These are phyloP conservation scores for Botrytis aclada DNA, from an alignment of 2,329 filamentous ascomycete species.

Conservation along the genomic window DNA sequence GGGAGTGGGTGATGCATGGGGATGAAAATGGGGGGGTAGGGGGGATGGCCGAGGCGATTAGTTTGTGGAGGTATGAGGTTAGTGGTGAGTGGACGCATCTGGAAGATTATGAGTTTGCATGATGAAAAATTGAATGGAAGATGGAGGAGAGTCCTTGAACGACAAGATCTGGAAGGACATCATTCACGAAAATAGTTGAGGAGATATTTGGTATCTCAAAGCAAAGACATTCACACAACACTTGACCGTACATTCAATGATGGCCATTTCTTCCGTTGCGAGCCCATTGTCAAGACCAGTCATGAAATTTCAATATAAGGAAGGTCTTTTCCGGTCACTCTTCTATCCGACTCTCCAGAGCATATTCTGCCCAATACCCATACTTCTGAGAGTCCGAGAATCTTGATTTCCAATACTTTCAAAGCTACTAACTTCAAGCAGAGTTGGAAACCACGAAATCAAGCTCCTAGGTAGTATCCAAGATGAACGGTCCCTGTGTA, in stretches of 20 bases:
- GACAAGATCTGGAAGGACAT: not conserved
- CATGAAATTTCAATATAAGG: not conserved
- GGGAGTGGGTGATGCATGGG: not conserved
- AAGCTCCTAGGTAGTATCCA: not conserved
- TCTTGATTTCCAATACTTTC: not conserved
- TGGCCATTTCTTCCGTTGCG: not conserved
- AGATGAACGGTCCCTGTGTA: not conserved
- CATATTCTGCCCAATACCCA: not conserved
- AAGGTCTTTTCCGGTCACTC: not conserved
- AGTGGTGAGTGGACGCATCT: conserved; percentile 19
- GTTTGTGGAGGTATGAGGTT: conserved; percentile 21
- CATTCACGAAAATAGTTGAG: not conserved
- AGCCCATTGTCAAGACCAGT: not conserved
- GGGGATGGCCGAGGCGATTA: conserved; percentile 15
- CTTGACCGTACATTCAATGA: not conserved
- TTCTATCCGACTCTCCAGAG: not conserved
- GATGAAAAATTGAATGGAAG: not conserved
- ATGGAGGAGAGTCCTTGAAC: not conserved
- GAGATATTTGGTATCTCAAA: not conserved
- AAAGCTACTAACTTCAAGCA: not conserved
- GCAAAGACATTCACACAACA: not conserved
- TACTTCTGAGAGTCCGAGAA: not conserved
- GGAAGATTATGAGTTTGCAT: conserved; percentile 16
- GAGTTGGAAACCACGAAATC: fast-evolving
- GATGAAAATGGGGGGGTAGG: not conserved